Evolutionary conservation across 176 grass and related monocot species (phyloP).

Genomic region (Leersia perrieri): DNA sequence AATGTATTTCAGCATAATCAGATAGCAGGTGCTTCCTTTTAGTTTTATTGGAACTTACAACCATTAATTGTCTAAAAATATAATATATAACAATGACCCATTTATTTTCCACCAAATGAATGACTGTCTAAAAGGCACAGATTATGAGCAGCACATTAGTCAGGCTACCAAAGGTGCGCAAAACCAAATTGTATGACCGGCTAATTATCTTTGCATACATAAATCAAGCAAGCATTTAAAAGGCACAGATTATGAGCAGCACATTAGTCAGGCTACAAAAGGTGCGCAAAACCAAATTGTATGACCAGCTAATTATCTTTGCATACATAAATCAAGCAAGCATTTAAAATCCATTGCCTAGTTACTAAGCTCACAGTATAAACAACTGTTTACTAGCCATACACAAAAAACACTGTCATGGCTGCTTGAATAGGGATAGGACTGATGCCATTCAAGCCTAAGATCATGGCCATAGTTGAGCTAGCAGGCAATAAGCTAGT

Average conservation of each 20-base stretch:
- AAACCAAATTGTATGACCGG: not conserved
- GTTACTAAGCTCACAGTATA: not conserved
- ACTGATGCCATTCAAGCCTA: not conserved
- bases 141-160: not conserved
- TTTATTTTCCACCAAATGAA: not conserved
- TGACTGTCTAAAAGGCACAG: not conserved
- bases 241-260: not conserved
- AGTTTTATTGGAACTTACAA: not conserved
- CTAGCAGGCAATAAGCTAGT: not conserved
- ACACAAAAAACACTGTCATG: not conserved
- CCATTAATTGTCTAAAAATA: not conserved
- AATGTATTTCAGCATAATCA: conserved; percentile 17
- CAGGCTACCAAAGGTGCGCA: not conserved
- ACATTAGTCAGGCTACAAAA: not conserved
- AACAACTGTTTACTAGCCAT: not conserved
- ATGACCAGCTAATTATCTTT: not conserved
- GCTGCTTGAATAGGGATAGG: not conserved
- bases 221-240: not conserved
- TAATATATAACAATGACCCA: not conserved
- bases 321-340: not conserved
- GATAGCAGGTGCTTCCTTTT: not conserved
- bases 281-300: not conserved
- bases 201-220: not conserved
- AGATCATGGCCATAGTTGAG: not conserved
- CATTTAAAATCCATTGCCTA: not conserved